Conservation (phyloP, 2,329 filamentous ascomycete genomes). For the Plenodomus tracheiphilus region DNA sequence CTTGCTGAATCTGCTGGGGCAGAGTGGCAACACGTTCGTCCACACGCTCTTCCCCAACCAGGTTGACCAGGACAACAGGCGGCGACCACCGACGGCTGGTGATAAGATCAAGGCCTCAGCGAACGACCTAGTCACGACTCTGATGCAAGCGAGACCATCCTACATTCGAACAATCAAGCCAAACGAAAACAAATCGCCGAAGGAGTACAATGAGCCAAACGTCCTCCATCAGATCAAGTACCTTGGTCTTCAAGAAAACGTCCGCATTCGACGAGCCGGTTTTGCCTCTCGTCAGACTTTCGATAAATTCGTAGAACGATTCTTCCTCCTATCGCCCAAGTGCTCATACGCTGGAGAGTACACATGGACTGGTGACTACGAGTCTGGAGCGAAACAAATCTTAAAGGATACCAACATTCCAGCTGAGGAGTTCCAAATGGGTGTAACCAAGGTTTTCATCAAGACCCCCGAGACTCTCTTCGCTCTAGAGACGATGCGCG, state of each 20-base stretch:
- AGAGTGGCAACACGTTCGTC: constrained; percentile 82
- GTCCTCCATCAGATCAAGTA: constrained; percentile 99
- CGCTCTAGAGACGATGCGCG: constrained; percentile 94
- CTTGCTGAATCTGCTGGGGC: constrained; percentile 80
- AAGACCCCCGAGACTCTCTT: constrained; percentile 97
- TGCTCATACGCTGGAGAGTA: constrained; percentile 97
- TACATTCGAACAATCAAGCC: constrained; percentile 99
- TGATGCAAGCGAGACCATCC: constrained; percentile 96
- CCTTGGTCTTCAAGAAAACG: constrained; percentile 98
- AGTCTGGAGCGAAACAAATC: constrained; percentile 88
- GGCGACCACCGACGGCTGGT: constrained; percentile 89
- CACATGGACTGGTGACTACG: constrained; percentile 87
- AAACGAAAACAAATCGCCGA: constrained; percentile 96
- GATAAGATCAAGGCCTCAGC: constrained; percentile 95
- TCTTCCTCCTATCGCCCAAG: constrained; percentile 91
- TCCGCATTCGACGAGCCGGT: constrained; percentile 91
- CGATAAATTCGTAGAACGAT: constrained; percentile 96
- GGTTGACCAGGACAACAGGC: constrained; percentile 93
- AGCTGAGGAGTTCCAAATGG: constrained; percentile 93
- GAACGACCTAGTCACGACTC: constrained; percentile 88
- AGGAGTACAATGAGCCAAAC: constrained; percentile 88
- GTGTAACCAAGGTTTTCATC: constrained; percentile 95
- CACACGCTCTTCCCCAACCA: constrained; percentile 89
- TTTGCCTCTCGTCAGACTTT: constrained; percentile 97
- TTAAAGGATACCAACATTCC: constrained; percentile 96